Conservation (phyloP, 2,329 filamentous ascomycete genomes). For the Ascosphaera apis region DNA sequence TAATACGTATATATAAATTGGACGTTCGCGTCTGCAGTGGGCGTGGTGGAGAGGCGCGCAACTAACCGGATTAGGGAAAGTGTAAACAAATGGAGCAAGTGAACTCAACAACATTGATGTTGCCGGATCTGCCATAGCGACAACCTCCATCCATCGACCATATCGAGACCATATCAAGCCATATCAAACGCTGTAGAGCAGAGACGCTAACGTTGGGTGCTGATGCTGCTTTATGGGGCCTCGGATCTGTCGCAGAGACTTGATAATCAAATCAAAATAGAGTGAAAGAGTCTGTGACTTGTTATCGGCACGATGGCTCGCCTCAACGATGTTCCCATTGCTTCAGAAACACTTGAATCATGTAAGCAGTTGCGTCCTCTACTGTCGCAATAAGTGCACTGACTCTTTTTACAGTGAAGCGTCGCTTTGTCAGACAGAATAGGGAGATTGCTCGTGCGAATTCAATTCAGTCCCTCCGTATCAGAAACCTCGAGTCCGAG, state of each 20-base stretch:
- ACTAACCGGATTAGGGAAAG: not conserved
- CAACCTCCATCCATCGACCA: too few species aligned
- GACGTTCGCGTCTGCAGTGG: too few species aligned
- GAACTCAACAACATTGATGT: not conserved
- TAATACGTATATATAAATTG: too few species aligned
- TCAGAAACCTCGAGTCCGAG: slow-evolving; percentile 39
- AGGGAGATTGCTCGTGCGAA: slow-evolving; percentile 42
- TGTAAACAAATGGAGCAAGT: slow-evolving; percentile 1
- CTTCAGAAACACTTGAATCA: slow-evolving; percentile 24
- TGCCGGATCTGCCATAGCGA: slow-evolving; percentile 1
- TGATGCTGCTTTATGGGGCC: too few species aligned
- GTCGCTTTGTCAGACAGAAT: slow-evolving; percentile 41
- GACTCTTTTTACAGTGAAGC: slow-evolving; percentile 27
- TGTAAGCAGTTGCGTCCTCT: slow-evolving; percentile 14
- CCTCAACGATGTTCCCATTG: slow-evolving; percentile 23
- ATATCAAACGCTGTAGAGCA: too few species aligned
- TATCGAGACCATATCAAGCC: too few species aligned
- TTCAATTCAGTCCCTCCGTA: slow-evolving; percentile 39
- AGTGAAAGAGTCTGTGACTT: not conserved
- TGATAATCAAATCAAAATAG: too few species aligned
- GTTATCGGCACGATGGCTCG: slow-evolving; percentile 20
- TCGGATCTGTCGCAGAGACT: too few species aligned
- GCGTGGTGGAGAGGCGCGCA: not conserved
- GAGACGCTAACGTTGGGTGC: too few species aligned
- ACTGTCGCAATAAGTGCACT: not conserved